These are phyloP conservation scores for Zygosaccharomyces pseudobailii DNA, from an alignment of 1,139 yeast genomes.

Conservation along the genomic window DNA sequence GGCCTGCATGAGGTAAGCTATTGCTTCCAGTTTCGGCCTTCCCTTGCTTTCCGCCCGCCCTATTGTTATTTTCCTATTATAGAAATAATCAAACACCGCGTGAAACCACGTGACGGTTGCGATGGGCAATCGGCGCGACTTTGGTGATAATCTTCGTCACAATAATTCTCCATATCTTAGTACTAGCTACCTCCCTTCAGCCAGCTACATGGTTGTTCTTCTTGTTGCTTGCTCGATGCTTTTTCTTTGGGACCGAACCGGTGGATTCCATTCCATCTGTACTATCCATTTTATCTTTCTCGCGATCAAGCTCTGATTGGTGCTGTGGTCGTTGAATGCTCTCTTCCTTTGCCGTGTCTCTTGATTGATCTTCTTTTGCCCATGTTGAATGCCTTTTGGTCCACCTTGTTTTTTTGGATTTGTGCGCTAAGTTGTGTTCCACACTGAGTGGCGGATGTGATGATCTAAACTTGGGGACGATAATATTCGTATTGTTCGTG, in stretches of 20 bases:
- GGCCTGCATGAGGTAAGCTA: not conserved
- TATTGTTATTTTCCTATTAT: not conserved
- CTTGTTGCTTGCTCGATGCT: not conserved
- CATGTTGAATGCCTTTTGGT: conserved; percentile 8
- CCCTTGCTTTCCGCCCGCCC: not conserved
- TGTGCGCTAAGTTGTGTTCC: conserved; percentile 6
- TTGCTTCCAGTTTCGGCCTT: not conserved
- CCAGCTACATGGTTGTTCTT: not conserved
- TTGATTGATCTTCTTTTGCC: conserved; percentile 2
- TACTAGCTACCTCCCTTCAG: not conserved
- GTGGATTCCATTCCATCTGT: not conserved
- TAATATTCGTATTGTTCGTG: conserved; percentile 1
- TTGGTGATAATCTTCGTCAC: not conserved
- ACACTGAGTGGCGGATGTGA: conserved; percentile 16
- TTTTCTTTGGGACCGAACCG: not conserved
- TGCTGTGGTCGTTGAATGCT: conserved; percentile 1
- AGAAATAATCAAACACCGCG: not conserved
- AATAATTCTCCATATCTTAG: too few relatives aligned
- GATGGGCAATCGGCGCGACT: not conserved
- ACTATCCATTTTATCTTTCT: not conserved
- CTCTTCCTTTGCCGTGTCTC: not conserved
- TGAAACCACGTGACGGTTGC: not conserved
- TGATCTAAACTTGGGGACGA: conserved; percentile 9
- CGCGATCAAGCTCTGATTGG: not conserved
- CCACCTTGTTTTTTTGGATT: conserved; percentile 8